phyloP scores from a whole-genome alignment of 352 stramenopile species.

The Nothophytophthora sp. region DNA sequence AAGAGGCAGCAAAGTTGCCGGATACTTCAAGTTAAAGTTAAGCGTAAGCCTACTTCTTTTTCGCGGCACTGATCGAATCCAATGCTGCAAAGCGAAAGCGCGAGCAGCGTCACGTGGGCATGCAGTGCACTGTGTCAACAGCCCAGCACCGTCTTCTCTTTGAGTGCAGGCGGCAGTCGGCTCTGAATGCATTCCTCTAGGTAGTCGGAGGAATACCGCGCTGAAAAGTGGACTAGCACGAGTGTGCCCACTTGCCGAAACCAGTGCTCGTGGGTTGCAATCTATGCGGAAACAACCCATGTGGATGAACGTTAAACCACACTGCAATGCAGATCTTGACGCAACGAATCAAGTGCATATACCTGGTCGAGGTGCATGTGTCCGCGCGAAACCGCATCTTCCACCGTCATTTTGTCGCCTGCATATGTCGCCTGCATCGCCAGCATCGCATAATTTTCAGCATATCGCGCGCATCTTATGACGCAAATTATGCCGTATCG shows the following conservation, averaged over 20 bases:
- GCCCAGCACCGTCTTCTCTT: conserved; percentile 47
- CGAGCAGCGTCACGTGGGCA: too few species aligned
- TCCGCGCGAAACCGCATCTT: conserved; percentile 48
- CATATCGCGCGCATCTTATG: conserved; percentile 2
- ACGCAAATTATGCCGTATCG: not conserved
- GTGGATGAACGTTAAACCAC: too few species aligned
- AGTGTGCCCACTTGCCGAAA: conserved; percentile 58
- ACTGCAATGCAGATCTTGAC: too few species aligned
- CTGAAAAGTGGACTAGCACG: conserved; percentile 79
- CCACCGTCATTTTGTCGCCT: conserved; percentile 41
- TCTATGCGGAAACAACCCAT: too few species aligned
- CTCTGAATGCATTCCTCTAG: conserved; percentile 31
- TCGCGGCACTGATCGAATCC: too few species aligned
- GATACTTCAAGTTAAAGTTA: too few species aligned
- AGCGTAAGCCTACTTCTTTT: too few species aligned
- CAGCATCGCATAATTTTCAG: too few species aligned
- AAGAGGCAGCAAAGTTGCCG: too few species aligned
- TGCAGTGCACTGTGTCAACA: conserved; percentile 1
- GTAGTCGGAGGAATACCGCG: conserved; percentile 46
- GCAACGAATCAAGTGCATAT: too few species aligned
- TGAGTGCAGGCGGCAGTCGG: conserved; percentile 36
- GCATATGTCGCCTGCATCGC: conserved; percentile 62
- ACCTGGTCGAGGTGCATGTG: conserved; percentile 84
- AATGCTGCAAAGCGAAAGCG: too few species aligned
- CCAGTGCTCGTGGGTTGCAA: conserved; percentile 40